Base-by-base conservation (phyloP, 2,329 filamentous ascomycete genomes). In the Colletotrichum viniferum region DNA sequence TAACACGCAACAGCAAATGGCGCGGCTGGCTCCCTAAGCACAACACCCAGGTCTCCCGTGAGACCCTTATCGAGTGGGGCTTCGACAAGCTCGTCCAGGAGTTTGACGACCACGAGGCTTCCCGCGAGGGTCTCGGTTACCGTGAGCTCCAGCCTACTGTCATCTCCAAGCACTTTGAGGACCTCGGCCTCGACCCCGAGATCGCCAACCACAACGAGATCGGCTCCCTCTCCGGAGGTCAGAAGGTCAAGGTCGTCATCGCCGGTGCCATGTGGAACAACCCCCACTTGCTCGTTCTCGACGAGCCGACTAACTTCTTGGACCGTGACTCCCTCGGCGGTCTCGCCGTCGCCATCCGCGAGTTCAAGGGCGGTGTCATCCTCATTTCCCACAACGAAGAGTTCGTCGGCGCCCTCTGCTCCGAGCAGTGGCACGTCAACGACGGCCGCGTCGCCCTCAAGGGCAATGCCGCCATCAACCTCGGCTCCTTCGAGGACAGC, bases 321-420 rank as follows among this genome's bases (percentile, higher is more conserved):
- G 97, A 99, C 83, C 96, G 97, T 80, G 97, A 99, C 87, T 98
- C 96, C 18, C 93, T 99, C 21, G 97, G 97, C 82, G 97, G 96
- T 85, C 91, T 99, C 71, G 96, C 97, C n/a, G 96, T 98, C 55
- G 97, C 97, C 79, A 98, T 99, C 81, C 95, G 96, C 79, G 97
- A 98, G 83, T 99, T 97, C 92, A 97, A 96, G 88, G 97, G 97
- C 79, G 97, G 97, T 85, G 97, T 99, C 3, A 96, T 99, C 78
- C 98, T 99, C 93, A 99, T 99, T 86, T 98, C 96, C 77, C 97
- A 99, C 88, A 98, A 99, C 91, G 96, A 98, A 83, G 97, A 99
- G 85, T 99, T 99, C 81, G 96, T 99, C 67, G 96, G 96, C 75
- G 96, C 96, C 4, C 92, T 99, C 13, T 97, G 97, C 86, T 95